These are phyloP conservation scores for Teunomyces atbi DNA, from an alignment of 805 yeast genomes.

Conservation along the genomic window DNA sequence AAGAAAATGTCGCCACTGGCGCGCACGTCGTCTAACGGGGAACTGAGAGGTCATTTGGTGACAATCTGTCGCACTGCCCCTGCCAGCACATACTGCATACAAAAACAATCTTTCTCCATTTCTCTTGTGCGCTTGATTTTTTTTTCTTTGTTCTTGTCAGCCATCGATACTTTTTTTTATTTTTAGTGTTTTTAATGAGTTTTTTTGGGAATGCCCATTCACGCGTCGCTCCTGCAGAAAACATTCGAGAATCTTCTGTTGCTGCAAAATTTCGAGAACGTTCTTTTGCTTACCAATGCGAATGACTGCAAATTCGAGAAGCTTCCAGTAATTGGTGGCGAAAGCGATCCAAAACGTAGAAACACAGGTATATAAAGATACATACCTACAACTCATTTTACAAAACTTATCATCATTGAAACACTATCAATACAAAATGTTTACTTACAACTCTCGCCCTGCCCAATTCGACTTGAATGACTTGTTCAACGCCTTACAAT, in stretches of 20 bases:
- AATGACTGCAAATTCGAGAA: slow-evolving; percentile 7
- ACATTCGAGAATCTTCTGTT: background rate
- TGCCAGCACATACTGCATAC: background rate
- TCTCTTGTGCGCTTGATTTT: too few relatives aligned
- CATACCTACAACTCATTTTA: too few relatives aligned
- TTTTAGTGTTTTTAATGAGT: too few relatives aligned
- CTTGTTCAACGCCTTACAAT: slow-evolving; percentile 26
- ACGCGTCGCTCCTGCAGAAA: background rate
- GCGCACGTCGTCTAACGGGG: background rate
- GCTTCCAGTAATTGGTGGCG: slow-evolving; percentile 1
- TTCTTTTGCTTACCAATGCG: background rate
- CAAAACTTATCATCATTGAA: background rate
- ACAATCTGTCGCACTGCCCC: background rate
- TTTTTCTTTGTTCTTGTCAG: too few relatives aligned
- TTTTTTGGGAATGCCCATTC: background rate
- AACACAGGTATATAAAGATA: background rate
- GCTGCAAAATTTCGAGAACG: slow-evolving; percentile 6
- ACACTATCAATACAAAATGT: slow-evolving; percentile 3
- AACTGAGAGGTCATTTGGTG: background rate
- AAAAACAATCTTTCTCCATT: background rate
- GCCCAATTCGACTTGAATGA: slow-evolving; percentile 13
- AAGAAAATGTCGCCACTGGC: background rate
- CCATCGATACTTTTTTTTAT: too few relatives aligned
- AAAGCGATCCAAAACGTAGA: background rate
- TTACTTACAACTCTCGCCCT: slow-evolving; percentile 6